These are phyloP conservation scores for Calonectria pauciramosa DNA, from an alignment of 2,329 filamentous ascomycete genomes.

Conservation along the genomic window DNA sequence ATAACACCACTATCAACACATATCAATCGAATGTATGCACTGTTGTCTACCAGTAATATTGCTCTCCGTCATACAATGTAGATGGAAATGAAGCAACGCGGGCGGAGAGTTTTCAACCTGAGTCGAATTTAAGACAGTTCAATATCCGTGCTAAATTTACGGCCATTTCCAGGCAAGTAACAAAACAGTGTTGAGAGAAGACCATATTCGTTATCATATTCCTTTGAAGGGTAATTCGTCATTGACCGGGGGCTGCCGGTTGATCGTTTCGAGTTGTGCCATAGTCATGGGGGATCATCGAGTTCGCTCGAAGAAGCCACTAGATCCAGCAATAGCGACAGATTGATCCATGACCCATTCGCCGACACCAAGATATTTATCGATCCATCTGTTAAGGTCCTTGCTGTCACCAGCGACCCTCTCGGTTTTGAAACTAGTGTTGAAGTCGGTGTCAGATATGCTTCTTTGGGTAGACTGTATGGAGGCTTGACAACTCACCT, in stretches of 20 bases:
- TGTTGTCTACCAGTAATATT: conserved; percentile 25
- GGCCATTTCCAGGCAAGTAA: conserved; percentile 13
- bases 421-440: conserved; percentile 88
- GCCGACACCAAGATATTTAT: conserved; percentile 92
- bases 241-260: not conserved
- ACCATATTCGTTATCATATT: conserved; percentile 7
- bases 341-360: conserved; percentile 99
- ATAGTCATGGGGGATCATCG: conserved; percentile 64
- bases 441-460: conserved; percentile 53
- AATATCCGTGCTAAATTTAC: conserved; percentile 7
- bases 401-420: conserved; percentile 84
- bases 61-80: conserved; percentile 9
- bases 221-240: not conserved
- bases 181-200: conserved; percentile 7
- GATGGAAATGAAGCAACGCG: not conserved
- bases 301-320: conserved; percentile 91
- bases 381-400: conserved; percentile 88
- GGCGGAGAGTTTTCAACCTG: not conserved
- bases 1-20: conserved; percentile 43
- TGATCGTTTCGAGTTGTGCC: not conserved
- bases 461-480: not conserved
- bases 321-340: conserved; percentile 89
- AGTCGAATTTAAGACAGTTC: not conserved
- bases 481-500: conserved; percentile 77
- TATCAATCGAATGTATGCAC: conserved; percentile 24